Evolutionary conservation across 2,329 filamentous ascomycete species (phyloP).

Genomic region (Dichotomopilus funicola): DNA sequence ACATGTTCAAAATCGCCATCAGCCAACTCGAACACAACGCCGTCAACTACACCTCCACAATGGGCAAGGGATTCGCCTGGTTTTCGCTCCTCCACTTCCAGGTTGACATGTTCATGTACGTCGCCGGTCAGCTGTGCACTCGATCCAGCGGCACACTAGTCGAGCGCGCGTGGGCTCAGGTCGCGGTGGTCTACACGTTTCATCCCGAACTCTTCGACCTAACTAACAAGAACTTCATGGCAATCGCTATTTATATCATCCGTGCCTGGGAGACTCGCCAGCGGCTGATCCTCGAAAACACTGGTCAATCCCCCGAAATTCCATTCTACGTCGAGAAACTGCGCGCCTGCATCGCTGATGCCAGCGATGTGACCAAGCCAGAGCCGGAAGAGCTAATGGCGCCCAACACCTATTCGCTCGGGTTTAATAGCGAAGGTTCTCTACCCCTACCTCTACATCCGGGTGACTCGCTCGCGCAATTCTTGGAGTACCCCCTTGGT

Average conservation of each 20-base stretch:
- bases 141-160: slow-evolving; percentile 44
- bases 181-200: slow-evolving; percentile 41
- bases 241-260: slow-evolving; percentile 42
- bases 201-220: slow-evolving; percentile 46
- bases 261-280: slow-evolving; percentile 50
- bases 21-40: slow-evolving; percentile 43
- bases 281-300: slow-evolving; percentile 28
- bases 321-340: slow-evolving; percentile 43
- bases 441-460: slow-evolving; percentile 13
- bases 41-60: slow-evolving; percentile 37
- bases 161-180: slow-evolving; percentile 46
- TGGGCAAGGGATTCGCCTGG: slow-evolving; percentile 47
- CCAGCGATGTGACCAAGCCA: slow-evolving; percentile 24
- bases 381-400: slow-evolving; percentile 20
- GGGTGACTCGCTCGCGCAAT: too few species aligned
- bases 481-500: too few species aligned
- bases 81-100: slow-evolving; percentile 50
- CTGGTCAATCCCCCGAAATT: slow-evolving; percentile 34
- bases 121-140: slow-evolving; percentile 47
- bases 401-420: slow-evolving; percentile 14
- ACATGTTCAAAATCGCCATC: slow-evolving; percentile 49
- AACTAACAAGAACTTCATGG: slow-evolving; percentile 37
- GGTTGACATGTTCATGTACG: slow-evolving; percentile 48
- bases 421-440: background rate
- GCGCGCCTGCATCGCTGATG: slow-evolving; percentile 35